Conservation (phyloP, 1,284 basidiomycete genomes). For the Rhodotorula glutinis region DNA sequence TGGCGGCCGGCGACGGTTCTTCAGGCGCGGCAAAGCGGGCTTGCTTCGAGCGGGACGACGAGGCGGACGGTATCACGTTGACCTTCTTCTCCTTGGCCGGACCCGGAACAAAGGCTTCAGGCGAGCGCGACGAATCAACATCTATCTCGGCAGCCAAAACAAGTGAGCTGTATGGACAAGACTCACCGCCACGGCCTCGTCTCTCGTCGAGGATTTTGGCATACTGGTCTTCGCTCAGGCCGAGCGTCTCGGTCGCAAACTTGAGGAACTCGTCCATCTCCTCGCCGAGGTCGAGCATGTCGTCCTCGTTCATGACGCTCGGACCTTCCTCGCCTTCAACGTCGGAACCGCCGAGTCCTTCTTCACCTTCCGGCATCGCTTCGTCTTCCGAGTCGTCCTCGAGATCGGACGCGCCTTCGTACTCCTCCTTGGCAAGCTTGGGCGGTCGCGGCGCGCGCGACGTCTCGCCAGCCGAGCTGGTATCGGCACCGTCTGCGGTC, state of each 20-base stretch:
- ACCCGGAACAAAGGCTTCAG: constrained; percentile 64
- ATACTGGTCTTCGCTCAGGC: constrained; percentile 81
- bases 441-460: constrained; percentile 5
- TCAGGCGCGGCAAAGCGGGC: background rate
- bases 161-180: background rate
- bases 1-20: constrained; percentile 10
- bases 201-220: constrained; percentile 72
- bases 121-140: background rate
- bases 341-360: constrained; percentile 20
- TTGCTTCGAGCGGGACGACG: constrained; percentile 7
- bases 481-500: background rate
- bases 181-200: constrained; percentile 65
- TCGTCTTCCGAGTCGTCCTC: constrained; percentile 26
- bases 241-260: constrained; percentile 83
- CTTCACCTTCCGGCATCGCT: constrained; percentile 25
- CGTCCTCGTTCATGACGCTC: constrained; percentile 46
- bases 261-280: constrained; percentile 89
- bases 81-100: constrained; percentile 34
- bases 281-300: constrained; percentile 77
- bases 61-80: constrained; percentile 31
- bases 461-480: background rate
- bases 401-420: constrained; percentile 39
- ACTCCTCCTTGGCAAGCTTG: constrained; percentile 34
- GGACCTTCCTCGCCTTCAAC: constrained; percentile 56
- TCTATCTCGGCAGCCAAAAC: background rate